Conservation (phyloP, 495 filamentous ascomycete genomes). For the Penicillium herquei region DNA sequence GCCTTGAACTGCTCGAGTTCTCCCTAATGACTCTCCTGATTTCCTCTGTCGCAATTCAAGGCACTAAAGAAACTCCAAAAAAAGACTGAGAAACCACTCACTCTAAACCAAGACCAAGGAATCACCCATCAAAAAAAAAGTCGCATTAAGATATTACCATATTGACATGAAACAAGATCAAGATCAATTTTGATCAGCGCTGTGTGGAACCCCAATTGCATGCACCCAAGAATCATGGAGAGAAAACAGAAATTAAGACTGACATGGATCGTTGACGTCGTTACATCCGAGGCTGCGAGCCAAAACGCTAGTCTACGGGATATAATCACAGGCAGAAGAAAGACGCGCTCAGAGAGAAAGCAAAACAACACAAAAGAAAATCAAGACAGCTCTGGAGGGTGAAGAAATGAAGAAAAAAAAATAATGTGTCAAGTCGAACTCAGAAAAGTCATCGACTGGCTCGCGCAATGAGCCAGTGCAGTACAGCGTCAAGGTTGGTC, state of each 20-base stretch:
- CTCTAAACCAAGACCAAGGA: too few species aligned
- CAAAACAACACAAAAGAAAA: not conserved
- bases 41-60: not conserved
- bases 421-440: not conserved
- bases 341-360: constrained; percentile 2
- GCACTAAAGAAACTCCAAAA: not conserved
- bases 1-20: not conserved
- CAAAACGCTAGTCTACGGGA: constrained; percentile 24
- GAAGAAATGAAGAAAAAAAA: not conserved
- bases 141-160: not conserved
- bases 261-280: constrained; percentile 19
- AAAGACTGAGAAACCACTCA: not conserved
- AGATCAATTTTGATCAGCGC: not conserved
- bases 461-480: constrained; percentile 94
- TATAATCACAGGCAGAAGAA: constrained; percentile 8
- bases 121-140: too few species aligned
- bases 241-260: not conserved
- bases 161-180: not conserved
- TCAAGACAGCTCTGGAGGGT: not conserved
- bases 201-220: constrained; percentile 8
- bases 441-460: constrained; percentile 49
- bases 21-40: too few species aligned
- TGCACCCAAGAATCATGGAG: constrained; percentile 7
- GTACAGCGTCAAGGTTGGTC: constrained; percentile 93
- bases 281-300: constrained; percentile 23